These are phyloP conservation scores for Lipomyces sp. DNA, from an alignment of 805 yeast genomes.

Conservation along the genomic window DNA sequence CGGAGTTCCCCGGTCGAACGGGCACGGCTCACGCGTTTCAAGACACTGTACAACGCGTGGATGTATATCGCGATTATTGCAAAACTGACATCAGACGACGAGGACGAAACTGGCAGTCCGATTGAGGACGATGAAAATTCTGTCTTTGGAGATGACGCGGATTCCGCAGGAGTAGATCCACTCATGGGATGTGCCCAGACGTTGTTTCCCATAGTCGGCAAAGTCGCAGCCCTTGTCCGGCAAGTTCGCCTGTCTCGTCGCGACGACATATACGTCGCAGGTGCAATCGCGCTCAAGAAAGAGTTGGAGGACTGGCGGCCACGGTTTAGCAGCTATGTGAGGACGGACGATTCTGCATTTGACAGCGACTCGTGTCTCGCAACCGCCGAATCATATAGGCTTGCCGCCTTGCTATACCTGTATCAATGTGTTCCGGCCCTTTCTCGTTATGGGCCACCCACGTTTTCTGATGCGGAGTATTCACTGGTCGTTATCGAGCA, in stretches of 20 bases:
- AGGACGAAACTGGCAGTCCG: conserved; percentile 37
- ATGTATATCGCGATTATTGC: conserved; percentile 65
- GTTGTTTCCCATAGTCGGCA: conserved; percentile 61
- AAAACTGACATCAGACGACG: conserved; percentile 54
- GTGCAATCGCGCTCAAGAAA: conserved; percentile 53
- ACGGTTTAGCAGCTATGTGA: conserved; percentile 40
- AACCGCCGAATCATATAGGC: conserved; percentile 68
- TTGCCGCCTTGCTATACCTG: conserved; percentile 54
- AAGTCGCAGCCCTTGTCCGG: conserved; percentile 55
- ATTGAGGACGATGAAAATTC: conserved; percentile 24
- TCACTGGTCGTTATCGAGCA: neutral
- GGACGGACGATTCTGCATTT: conserved; percentile 50
- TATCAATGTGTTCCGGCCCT: conserved; percentile 73
- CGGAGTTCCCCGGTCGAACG: conserved; percentile 13
- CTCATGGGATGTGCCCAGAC: conserved; percentile 65
- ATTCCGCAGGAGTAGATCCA: conserved; percentile 51
- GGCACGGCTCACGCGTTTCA: conserved; percentile 37
- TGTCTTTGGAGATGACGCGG: neutral
- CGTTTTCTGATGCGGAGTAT: neutral
- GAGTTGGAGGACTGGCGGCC: conserved; percentile 53
- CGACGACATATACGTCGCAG: conserved; percentile 39
- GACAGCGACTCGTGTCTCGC: conserved; percentile 60
- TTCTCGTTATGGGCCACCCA: conserved; percentile 8
- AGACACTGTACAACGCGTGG: conserved; percentile 61
- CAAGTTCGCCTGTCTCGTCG: conserved; percentile 44